Conservation (phyloP, 805 yeast species). For the Ogataea wickerhamii region DNA sequence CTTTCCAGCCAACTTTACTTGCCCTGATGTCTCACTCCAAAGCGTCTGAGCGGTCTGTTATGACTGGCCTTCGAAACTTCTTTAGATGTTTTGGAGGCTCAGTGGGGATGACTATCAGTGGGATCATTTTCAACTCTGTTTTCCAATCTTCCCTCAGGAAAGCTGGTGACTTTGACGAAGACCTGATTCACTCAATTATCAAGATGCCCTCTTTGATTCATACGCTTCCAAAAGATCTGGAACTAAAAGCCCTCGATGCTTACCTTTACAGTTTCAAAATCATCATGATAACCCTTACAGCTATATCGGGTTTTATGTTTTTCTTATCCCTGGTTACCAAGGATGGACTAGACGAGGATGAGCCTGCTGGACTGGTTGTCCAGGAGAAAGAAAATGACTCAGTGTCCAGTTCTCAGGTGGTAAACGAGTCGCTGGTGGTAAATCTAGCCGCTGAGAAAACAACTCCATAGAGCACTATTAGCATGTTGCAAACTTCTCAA, state of each 20-base stretch:
- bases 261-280: constrained; percentile 12
- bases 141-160: constrained; percentile 6
- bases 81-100: constrained; percentile 55
- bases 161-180: not conserved
- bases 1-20: constrained; percentile 49
- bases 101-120: constrained; percentile 39
- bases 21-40: constrained; percentile 47
- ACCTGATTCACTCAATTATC: constrained; percentile 1
- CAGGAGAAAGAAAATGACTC: not conserved
- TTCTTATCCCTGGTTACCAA: constrained; percentile 9
- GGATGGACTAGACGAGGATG: constrained; percentile 10
- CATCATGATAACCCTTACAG: constrained; percentile 15
- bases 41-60: constrained; percentile 49
- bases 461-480: not conserved
- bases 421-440: not conserved
- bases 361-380: not conserved
- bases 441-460: not conserved
- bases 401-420: not conserved
- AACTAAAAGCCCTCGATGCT: constrained; percentile 5
- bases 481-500: too few relatives aligned
- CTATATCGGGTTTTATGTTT: constrained; percentile 16
- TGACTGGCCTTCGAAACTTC: constrained; percentile 50
- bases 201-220: constrained; percentile 5
- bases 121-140: constrained; percentile 12
- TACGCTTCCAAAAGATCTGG: not conserved